Base-by-base conservation (phyloP, 2,329 filamentous ascomycete genomes). In the Fusarium sublunatum region DNA sequence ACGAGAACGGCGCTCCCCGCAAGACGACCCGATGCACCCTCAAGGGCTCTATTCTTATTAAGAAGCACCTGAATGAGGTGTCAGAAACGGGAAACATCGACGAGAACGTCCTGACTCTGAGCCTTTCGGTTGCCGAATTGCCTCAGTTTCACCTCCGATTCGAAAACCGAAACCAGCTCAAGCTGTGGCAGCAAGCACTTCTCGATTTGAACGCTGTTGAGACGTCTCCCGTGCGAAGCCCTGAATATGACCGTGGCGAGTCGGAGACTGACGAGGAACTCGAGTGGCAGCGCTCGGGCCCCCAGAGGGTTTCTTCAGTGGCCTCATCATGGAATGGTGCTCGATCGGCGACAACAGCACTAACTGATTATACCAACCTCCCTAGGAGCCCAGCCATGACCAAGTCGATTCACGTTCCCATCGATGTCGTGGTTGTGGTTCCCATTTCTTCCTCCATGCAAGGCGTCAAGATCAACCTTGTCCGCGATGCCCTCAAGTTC, bases 391-490 rank as follows among this genome's bases (percentile, higher is more conserved):
- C 71, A 53, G 69, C 67, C 8, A 78, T 77, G 60, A 78, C 61
- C 42, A 69, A 80, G 19, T 85, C 89, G 6, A 75, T 94, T 43
- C 95, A 99, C 73, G 92, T 98, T 13, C 94, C 95, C 2, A 87
- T 98, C 50, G 95, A 99, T 73, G 88, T 99, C 28, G 94, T 99
- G 0, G 92, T 98, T 1, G 95, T 99, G 22, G 93, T 99, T 31
- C 95, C 95, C 0, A 93, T 99, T 6, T 98, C 95, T 0, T 96
- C 94, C 1, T 98, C 95, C 0, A 99, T 98, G 94, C 95, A 98
- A 77, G 95, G 95, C n/a, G 86, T 99, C 59, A 99, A 99, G 80
- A 97, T 98, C 73, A 96, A 94, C 61, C 83, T 99, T 2, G 87
- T 99, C 12, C 89, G 93, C 38, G 95, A 99, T 76, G 91, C 94